Evolutionary conservation across 805 yeast genomes (phyloP), one percentile per base, ranked within the genome.

Genomic region (Wickerhamiella lipophila): DNA sequence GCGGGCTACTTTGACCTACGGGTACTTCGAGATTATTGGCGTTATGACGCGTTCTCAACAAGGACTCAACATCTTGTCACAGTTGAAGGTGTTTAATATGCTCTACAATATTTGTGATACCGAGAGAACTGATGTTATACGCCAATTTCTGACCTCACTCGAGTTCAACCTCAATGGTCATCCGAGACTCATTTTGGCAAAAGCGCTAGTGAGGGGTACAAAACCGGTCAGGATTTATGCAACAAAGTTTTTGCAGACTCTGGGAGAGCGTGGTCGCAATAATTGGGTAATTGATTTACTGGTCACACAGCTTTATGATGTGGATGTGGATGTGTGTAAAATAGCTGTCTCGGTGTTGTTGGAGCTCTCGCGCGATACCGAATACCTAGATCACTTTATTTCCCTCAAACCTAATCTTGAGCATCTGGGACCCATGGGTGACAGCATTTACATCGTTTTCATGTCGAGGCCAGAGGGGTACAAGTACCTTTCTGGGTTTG

Each of bases 1-100:
- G 41, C 76, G 76, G 34, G 68, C 71, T 0, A 83, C 95, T 2
- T 61, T 83, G 19, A 76, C 85, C 39, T 64, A 69, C 50, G 96
- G 96, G 0, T 89, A 88, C 61, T 75, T 92, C 53, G 74, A 76
- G 50, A 75, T 89, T 59, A 64, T 92, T 9, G 96, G 96, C 0
- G 77, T 79, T 0, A 64, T 92, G 15, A 76, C 87, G 2, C 65
- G 72, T 2, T 71, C 75, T 34, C 60, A 66, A 0, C 70, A 73
- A 43, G 98, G 98, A 0, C 63, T 83, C 21, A 70, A 70, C 40
- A 69, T 89, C 55, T 61, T 92, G 50, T 82, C 78, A 46, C 78
- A 83, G 53, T 84, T 95, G 92, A 82, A 87, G 56, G 73, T 89
- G 51, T 84, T 85, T 64, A 87, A 81, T 50, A 78, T 84, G 64